Conservation (phyloP, 2,329 filamentous ascomycete genomes). For the Pseudonectria foliicola region DNA sequence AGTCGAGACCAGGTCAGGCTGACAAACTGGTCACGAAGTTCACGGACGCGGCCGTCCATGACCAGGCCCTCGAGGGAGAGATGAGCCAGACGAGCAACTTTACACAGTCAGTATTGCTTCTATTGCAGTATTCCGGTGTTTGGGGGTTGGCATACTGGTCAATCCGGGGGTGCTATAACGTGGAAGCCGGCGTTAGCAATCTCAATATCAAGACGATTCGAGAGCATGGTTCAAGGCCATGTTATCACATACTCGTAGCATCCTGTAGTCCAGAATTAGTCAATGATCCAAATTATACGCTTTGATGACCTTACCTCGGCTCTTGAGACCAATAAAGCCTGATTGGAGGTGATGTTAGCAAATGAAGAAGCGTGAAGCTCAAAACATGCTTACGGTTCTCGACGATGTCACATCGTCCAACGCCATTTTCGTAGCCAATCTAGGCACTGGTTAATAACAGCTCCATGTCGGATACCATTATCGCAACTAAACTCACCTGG, state of each 20-base stretch:
- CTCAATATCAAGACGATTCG: no score
- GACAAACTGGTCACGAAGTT: constrained; percentile 44
- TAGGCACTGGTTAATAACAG: no score
- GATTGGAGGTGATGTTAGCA: background rate
- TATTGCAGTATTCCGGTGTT: constrained; percentile 1
- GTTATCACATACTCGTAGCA: constrained; percentile 1
- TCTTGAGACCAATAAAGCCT: constrained; percentile 27
- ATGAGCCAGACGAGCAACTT: constrained; percentile 22
- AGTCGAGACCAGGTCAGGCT: constrained; percentile 38
- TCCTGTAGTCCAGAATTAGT: constrained; percentile 28
- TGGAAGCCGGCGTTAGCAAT: no score
- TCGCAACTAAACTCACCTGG: no score
- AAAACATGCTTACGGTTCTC: constrained; percentile 42
- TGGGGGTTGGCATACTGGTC: constrained; percentile 5
- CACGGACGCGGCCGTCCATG: constrained; percentile 46
- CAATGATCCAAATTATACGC: no score
- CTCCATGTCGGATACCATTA: no score
- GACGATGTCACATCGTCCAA: constrained; percentile 55
- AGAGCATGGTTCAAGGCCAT: no score
- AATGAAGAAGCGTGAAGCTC: no score
- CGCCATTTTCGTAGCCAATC: constrained; percentile 56
- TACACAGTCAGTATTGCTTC: background rate
- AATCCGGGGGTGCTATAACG: background rate
- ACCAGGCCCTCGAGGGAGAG: constrained; percentile 47
- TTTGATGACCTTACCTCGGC: constrained; percentile 52